phyloP scores from a whole-genome alignment of 2,329 filamentous ascomycete genomes.

The Beauveria scarabaeidicola region DNA sequence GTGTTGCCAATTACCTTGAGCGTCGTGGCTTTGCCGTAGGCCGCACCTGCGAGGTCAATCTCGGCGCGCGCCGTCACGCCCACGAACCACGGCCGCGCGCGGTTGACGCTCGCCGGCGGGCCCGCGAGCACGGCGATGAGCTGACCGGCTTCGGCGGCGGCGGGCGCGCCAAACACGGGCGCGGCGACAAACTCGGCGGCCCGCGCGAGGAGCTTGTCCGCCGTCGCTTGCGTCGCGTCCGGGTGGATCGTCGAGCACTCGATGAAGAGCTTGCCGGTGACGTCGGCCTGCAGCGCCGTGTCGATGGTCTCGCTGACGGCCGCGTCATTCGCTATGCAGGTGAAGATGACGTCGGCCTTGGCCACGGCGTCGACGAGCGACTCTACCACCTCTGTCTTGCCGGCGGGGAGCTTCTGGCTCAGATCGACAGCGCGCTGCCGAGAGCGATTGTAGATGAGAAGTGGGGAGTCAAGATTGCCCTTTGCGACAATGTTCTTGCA shows the following conservation, averaged over 20 bases:
- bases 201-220: constrained; percentile 44
- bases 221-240: constrained; percentile 62
- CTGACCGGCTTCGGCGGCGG: constrained; percentile 60
- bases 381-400: constrained; percentile 55
- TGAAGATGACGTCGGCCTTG: constrained; percentile 70
- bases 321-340: constrained; percentile 69
- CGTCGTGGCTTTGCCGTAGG: constrained; percentile 58
- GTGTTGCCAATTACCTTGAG: constrained; percentile 83
- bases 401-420: constrained; percentile 47
- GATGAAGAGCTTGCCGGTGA: constrained; percentile 68
- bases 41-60: constrained; percentile 62
- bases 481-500: constrained; percentile 75
- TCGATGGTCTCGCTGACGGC: constrained; percentile 58
- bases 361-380: constrained; percentile 58
- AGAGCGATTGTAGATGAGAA: constrained; percentile 77
- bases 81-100: constrained; percentile 60
- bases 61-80: constrained; percentile 62
- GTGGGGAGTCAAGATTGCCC: constrained; percentile 58
- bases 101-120: constrained; percentile 48
- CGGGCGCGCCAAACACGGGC: constrained; percentile 62
- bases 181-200: constrained; percentile 68
- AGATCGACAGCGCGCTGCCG: constrained; percentile 56
- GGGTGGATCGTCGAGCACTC: constrained; percentile 87
- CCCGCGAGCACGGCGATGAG: constrained; percentile 69
- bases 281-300: constrained; percentile 42